phyloP scores from a whole-genome alignment of 83 land plant species.

The Isoetes engelmannii region DNA sequence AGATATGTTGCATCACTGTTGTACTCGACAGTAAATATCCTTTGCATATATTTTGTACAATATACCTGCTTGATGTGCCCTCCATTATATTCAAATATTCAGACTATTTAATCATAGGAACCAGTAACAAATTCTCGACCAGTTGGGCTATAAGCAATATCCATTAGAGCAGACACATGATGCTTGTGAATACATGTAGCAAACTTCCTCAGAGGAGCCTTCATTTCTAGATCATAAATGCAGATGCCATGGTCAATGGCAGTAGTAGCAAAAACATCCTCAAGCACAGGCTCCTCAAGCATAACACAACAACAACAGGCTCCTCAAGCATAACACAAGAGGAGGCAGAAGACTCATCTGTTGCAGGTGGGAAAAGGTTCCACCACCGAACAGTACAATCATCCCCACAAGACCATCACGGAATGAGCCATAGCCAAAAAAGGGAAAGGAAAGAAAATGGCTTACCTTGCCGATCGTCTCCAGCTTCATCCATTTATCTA shows the following conservation, averaged over 20 bases:
- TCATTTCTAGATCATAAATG: conserved; percentile 80
- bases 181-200: conserved; percentile 82
- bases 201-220: conserved; percentile 66
- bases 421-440: too few species aligned
- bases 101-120: conserved; percentile 93
- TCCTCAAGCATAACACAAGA: conserved; percentile 46
- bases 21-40: conserved; percentile 78
- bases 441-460: too few species aligned
- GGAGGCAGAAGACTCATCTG: not conserved
- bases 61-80: conserved; percentile 93
- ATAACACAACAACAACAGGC: conserved; percentile 50
- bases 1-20: conserved; percentile 83
- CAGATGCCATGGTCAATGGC: conserved; percentile 84
- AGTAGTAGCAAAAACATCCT: conserved; percentile 69
- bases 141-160: conserved; percentile 88
- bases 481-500: too few species aligned
- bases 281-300: conserved; percentile 79
- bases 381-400: conserved; percentile 45
- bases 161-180: conserved; percentile 97
- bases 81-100: conserved; percentile 82
- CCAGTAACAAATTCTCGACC: conserved; percentile 97
- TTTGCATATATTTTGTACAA: conserved; percentile 94
- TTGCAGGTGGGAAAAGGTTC: conserved; percentile 1
- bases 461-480: too few species aligned
- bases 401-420: conserved; percentile 91